phyloP scores from a whole-genome alignment of 352 stramenopile species.

The Phytophthora tentaculata region DNA sequence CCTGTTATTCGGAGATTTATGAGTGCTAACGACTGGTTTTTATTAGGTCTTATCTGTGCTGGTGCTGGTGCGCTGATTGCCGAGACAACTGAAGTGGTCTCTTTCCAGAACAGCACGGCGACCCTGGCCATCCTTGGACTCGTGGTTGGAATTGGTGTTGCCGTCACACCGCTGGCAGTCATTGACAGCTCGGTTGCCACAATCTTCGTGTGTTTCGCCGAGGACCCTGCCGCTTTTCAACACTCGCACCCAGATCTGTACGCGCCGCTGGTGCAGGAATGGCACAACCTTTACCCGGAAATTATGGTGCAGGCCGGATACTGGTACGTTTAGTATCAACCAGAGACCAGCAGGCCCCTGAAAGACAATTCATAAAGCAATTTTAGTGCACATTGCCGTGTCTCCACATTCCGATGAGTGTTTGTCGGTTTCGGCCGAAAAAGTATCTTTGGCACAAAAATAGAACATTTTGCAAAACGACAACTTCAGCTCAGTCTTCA shows the following conservation, averaged over 20 bases:
- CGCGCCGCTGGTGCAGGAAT: slow-evolving; percentile 82
- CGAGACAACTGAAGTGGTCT: slow-evolving; percentile 55
- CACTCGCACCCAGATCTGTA: slow-evolving; percentile 84
- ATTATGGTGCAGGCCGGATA: slow-evolving; percentile 90
- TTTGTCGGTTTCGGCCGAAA: slow-evolving; percentile 1
- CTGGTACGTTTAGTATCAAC: slow-evolving; percentile 56
- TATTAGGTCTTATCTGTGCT: slow-evolving; percentile 73
- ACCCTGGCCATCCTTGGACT: slow-evolving; percentile 86
- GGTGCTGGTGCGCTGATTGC: slow-evolving; percentile 59
- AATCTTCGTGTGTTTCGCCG: slow-evolving; percentile 97
- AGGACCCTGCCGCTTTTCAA: slow-evolving; percentile 88
- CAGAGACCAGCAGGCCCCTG: background rate
- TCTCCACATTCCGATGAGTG: background rate
- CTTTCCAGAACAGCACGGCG: slow-evolving; percentile 75
- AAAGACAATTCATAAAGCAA: slow-evolving; percentile 3
- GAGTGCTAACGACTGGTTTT: slow-evolving; percentile 4
- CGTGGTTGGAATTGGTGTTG: slow-evolving; percentile 89
- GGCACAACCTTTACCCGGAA: slow-evolving; percentile 90
- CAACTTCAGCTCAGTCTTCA: slow-evolving; percentile 20
- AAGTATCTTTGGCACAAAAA: slow-evolving; percentile 15
- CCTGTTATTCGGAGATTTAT: background rate
- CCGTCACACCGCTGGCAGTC: slow-evolving; percentile 90
- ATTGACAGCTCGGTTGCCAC: slow-evolving; percentile 95
- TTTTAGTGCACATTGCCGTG: slow-evolving; percentile 7
- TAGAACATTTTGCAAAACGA: background rate